Base-by-base conservation (phyloP, 2,329 filamentous ascomycete genomes). In the Colletotrichum lentis region DNA sequence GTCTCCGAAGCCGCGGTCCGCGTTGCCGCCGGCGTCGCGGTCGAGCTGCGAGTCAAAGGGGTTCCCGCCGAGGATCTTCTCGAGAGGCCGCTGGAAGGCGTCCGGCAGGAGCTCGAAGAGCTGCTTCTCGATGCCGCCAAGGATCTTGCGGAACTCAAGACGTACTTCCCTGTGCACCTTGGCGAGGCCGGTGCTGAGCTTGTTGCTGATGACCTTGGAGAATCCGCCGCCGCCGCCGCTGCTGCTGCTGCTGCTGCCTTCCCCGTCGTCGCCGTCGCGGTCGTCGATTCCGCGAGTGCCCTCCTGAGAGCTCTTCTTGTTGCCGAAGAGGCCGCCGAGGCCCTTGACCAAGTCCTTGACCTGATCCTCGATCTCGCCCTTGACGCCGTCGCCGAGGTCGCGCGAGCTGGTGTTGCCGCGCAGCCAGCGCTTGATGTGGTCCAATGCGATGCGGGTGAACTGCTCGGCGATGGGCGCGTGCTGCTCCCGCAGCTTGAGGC, bases 41-140 rank as follows among this genome's bases (percentile, higher is more conserved):
- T 82, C 80, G 16, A 83, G 79, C 67, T 81, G 75, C 18, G 77
- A 73, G 72, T 83, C 80, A 65, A 83, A 83, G 7, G 81, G 81
- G 54, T 83, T 83, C 3, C 81, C 81, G 0, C 81, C 81, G 0
- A 83, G 77, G 11, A 83, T 81, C 74, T 80, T 82, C 71, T 83
- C 81, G 0, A 83, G 77, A 0, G 81, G 80, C 0, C 77, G 73
- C 69, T 83, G 80, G 66, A 83, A 77, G 55, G 78, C 69, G 55
- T 82, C 80, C 0, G 81, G 81, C 0, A 83, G 76, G 14, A 80
- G 70, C 72, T 83, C 81, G 39, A 83, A 83, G 1, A 83, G 76
- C 69, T 80, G 73, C 74, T 81, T 82, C 73, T 83, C 81, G 37
- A 83, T 83, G 4, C 67, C 74, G 47, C 80, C 81, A 0, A 83